Evolutionary conservation across 1,284 basidiomycete genomes (phyloP).

Genomic region (Tetrapyrgos nigripes): DNA sequence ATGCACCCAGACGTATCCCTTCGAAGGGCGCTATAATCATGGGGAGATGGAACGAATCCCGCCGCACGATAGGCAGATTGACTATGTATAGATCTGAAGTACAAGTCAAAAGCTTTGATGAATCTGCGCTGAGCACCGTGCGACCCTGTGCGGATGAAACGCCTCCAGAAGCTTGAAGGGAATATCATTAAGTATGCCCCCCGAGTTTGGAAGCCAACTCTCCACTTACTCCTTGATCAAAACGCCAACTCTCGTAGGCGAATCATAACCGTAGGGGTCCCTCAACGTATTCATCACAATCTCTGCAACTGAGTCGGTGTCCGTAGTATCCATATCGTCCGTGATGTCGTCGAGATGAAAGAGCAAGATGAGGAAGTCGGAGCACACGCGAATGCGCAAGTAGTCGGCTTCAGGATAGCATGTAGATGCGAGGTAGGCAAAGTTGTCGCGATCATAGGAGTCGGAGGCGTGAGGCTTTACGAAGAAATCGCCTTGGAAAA

Average conservation of each 20-base stretch:
- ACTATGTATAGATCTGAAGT: constrained; percentile 47
- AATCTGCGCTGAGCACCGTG: constrained; percentile 44
- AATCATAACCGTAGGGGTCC: constrained; percentile 39
- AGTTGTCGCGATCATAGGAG: constrained; percentile 60
- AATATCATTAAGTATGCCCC: too few relatives aligned
- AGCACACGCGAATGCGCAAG: constrained; percentile 48
- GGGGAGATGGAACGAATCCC: constrained; percentile 38
- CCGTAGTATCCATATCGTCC: constrained; percentile 49
- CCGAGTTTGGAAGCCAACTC: too few relatives aligned
- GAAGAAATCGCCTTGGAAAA: constrained; percentile 48
- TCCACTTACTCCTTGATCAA: constrained; percentile 55
- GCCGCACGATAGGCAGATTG: constrained; percentile 47
- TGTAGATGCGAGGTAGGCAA: constrained; percentile 53
- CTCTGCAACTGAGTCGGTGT: constrained; percentile 40
- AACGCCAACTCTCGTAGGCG: constrained; percentile 38
- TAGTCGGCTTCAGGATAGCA: constrained; percentile 54
- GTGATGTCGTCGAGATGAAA: constrained; percentile 56
- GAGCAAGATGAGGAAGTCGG: constrained; percentile 53
- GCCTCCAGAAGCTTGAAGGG: constrained; percentile 37
- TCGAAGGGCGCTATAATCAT: constrained; percentile 48
- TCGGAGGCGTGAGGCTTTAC: too few relatives aligned
- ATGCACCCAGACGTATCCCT: constrained; percentile 54
- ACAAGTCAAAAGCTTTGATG: constrained; percentile 46
- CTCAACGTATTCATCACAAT: constrained; percentile 47
- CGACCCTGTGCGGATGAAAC: constrained; percentile 43